Conservation (phyloP, 1,284 basidiomycete species). For the Prillingera fragicola region DNA sequence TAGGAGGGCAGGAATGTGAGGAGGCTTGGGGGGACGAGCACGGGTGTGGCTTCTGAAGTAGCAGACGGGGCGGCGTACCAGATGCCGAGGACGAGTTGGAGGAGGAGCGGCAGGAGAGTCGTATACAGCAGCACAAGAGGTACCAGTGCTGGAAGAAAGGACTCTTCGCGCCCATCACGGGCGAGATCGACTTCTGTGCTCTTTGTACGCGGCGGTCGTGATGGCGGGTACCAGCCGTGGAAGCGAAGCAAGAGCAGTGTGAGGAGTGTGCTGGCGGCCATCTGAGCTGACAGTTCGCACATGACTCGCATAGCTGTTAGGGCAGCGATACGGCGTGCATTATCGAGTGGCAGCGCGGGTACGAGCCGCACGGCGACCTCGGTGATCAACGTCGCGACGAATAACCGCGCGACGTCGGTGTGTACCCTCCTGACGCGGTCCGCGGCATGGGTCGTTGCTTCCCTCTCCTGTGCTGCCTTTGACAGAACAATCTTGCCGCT, state of each 20-base stretch:
- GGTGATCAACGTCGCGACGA: slow-evolving; percentile 21
- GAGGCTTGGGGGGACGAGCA: not conserved
- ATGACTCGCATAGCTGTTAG: slow-evolving; percentile 4
- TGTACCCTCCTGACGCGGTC: too few relatives aligned
- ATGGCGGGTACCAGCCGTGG: slow-evolving; percentile 27
- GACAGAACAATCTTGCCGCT: too few relatives aligned
- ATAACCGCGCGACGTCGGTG: slow-evolving; percentile 12
- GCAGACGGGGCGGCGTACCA: slow-evolving; percentile 57
- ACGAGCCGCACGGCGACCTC: slow-evolving; percentile 24
- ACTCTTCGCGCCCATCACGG: slow-evolving; percentile 28
- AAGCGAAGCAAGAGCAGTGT: slow-evolving; percentile 21
- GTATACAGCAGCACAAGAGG: slow-evolving; percentile 78
- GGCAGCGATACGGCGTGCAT: too few relatives aligned
- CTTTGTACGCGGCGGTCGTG: too few relatives aligned
- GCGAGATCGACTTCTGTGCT: too few relatives aligned
- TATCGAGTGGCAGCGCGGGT: too few relatives aligned
- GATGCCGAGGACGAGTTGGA: slow-evolving; percentile 73
- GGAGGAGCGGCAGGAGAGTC: slow-evolving; percentile 76
- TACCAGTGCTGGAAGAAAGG: slow-evolving; percentile 57
- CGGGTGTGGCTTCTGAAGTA: not conserved
- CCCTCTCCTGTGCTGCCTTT: not conserved
- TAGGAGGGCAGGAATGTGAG: not conserved
- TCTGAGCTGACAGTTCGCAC: slow-evolving; percentile 34
- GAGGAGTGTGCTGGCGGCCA: slow-evolving; percentile 24
- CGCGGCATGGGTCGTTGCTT: not conserved